Evolutionary conservation across 805 yeast genomes (phyloP), one percentile per base, ranked within the genome.

Genomic region (Sugiyamaella qingdaonensis): DNA sequence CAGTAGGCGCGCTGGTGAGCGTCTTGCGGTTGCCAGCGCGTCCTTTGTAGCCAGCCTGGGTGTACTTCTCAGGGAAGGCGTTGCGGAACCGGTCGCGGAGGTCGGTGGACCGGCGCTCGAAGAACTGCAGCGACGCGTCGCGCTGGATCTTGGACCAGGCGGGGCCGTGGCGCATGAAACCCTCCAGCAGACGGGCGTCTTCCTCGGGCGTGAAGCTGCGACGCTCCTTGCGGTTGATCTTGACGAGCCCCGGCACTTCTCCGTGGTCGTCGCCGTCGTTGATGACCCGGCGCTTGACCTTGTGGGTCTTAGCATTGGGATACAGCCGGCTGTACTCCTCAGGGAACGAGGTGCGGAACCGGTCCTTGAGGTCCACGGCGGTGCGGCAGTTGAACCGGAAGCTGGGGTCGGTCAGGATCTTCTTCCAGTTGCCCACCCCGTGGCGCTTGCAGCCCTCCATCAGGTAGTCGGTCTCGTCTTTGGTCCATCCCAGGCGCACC

Each of bases 381-480:
- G 75, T 73, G 16, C 78, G 68, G 61, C 71, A 68, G 60, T 71
- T 70, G 67, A 73, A 68, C 46, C 63, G 62, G 57, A 69, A 67
- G n/a, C 61, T 54, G 19, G 73, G 70, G 56, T 73, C 78, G 16
- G 68, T 69, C 45, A 73, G 64, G 32, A 73, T 73, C 64, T 74
- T 74, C 58, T 73, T 73, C 78, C 78, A 73, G 65, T 74, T 73
- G 49, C 77, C 77, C 8, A 71, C 75, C 4, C 75, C 75, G 55
- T 71, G 71, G 34, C 64, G 64, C 52, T 64, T 67, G 61, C 78
- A 74, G 39, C 78, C 78, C 41, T 71, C 71, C 64, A 74, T 64
- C 7, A 73, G 65, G 53, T 71, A 67, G 18, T 66, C 65, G 4
- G 78, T 73, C 59, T 73, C 78, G 50, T 66, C 68, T 44, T 71